Base-by-base conservation (phyloP, 2,329 filamentous ascomycete species). In the Tolypocladium pustulatum region DNA sequence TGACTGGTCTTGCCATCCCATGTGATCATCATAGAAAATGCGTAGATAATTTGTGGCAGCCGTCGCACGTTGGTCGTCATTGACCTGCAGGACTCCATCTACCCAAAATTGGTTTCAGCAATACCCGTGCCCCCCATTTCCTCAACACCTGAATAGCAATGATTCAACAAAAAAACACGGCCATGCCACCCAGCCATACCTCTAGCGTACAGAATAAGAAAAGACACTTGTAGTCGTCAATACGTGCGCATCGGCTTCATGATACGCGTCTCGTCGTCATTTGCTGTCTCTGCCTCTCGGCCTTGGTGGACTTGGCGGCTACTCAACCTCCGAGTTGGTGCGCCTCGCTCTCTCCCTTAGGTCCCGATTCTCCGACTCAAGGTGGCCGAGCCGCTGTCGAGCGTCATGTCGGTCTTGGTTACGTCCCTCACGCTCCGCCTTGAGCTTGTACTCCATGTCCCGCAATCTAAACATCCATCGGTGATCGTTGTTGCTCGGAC, bases 381-480 rank as follows among this genome's bases (percentile, higher is more conserved):
- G 81, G 61, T 91, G 88, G 60, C 91, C 87, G 0, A 96, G 75
- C 57, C 93, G 79, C 75, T 91, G 88, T 58, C 90, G 78, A 34
- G 93, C 93, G 30, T 91, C 91, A 54, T 83, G 88, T 4, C 94
- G 84, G 73, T 99, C 94, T 59, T 96, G 78, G 57, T 95, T 78
- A 52, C 94, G 78, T 1, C 87, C 91, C 72, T 97, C 94, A 17
- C 94, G 79, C 75, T 99, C 94, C 53, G 89, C 86, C 72, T 96
- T 96, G 22, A 99, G 78, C 65, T 95, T 85, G 64, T 87, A 82
- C 77, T 99, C 94, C 65, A 97, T 77, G 69, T 97, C 92, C 59
- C 90, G 85, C 38, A 97, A 78, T 8, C 94, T 79, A 62, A 96
- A 83, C 63, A 95, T 85, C 90, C 91, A 96, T 64, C 88, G 84